Percentiles rank a stretch among this genome's conserved stretches.
These are phyloP conservation scores for Rhododendron ovatum DNA, from an alignment of 148 eudicot genomes.

Conservation along the genomic window DNA sequence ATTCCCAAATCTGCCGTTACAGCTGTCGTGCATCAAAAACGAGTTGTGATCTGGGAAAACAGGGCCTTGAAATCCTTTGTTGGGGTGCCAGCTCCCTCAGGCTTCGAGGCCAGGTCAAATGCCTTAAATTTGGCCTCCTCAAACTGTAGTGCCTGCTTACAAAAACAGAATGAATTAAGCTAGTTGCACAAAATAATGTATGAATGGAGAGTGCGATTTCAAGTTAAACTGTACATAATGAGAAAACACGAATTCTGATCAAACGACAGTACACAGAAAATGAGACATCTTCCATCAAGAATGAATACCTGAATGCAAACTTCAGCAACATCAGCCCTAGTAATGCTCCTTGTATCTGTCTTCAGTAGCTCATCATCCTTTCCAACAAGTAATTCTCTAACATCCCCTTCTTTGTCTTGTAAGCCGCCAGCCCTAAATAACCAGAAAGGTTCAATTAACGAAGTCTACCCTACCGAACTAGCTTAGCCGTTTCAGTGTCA, in stretches of 20 bases:
- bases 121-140: conserved; percentile 90
- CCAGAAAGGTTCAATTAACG: background rate
- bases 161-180: background rate
- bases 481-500: background rate
- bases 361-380: conserved; percentile 95
- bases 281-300: background rate
- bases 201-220: background rate
- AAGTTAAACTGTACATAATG: background rate
- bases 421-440: conserved; percentile 81
- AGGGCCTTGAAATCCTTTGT: conserved; percentile 71
- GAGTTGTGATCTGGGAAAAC: conserved; percentile 51
- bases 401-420: conserved; percentile 89
- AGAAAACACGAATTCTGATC: background rate
- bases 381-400: conserved; percentile 74
- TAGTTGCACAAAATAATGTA: background rate
- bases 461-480: background rate
- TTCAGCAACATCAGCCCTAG: conserved; percentile 98
- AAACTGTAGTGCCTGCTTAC: conserved; percentile 57
- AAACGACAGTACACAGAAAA: background rate
- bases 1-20: background rate
- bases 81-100: conserved; percentile 69
- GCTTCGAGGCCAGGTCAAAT: conserved; percentile 79
- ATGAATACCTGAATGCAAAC: conserved; percentile 77
- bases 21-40: conserved; percentile 28
- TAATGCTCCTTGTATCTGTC: conserved; percentile 59